These are phyloP conservation scores for Ceratocystis papillata DNA, from an alignment of 2,329 filamentous ascomycete genomes.

Conservation along the genomic window DNA sequence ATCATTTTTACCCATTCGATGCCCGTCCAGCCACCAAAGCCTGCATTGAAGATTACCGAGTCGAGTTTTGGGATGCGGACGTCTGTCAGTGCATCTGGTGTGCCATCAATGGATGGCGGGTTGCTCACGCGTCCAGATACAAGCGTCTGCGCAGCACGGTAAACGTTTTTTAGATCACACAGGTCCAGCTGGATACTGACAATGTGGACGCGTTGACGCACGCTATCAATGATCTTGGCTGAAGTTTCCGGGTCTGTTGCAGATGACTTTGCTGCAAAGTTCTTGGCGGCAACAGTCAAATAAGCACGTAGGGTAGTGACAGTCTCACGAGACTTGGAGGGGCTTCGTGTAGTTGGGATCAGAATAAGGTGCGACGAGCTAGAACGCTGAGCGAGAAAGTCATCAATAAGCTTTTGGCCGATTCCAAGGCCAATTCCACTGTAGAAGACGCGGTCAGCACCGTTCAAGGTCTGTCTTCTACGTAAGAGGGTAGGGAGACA, in stretches of 20 bases:
- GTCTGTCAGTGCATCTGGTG: constrained; percentile 33
- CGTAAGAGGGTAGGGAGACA: constrained; percentile 10
- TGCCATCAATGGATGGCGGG: constrained; percentile 32
- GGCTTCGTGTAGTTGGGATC: constrained; percentile 71
- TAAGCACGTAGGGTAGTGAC: constrained; percentile 53
- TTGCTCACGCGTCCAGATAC: constrained; percentile 38
- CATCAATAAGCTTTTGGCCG: constrained; percentile 75
- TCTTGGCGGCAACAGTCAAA: constrained; percentile 40
- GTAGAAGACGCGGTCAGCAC: constrained; percentile 20
- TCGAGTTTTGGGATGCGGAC: constrained; percentile 61
- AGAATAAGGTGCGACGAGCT: constrained; percentile 61
- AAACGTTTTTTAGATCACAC: constrained; percentile 45
- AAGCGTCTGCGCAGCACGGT: constrained; percentile 39
- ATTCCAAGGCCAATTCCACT: constrained; percentile 83
- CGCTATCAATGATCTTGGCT: constrained; percentile 40
- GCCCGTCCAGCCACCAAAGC: constrained; percentile 77
- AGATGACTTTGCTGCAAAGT: constrained; percentile 36
- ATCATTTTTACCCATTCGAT: constrained; percentile 39
- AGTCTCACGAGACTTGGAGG: constrained; percentile 63
- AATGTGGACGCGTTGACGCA: constrained; percentile 44
- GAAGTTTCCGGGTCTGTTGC: constrained; percentile 47
- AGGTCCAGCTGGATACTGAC: constrained; percentile 50
- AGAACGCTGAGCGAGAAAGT: constrained; percentile 64
- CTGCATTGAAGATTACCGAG: constrained; percentile 73
- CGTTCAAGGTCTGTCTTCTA: neutral